These are phyloP conservation scores for Vicia faba DNA, from an alignment of 306 rosid species.

Conservation along the genomic window DNA sequence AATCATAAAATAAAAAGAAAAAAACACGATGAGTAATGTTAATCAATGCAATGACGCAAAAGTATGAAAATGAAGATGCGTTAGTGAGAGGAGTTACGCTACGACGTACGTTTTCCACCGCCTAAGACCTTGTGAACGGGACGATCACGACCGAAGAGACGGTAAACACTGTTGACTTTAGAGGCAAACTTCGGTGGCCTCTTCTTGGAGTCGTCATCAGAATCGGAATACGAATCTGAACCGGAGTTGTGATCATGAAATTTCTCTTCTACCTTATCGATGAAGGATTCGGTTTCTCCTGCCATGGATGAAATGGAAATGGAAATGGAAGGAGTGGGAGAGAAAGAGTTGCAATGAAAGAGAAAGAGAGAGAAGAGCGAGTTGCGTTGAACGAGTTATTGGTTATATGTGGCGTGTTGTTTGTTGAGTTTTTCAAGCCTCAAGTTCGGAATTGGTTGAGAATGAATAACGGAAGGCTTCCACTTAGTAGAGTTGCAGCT, in stretches of 20 bases:
- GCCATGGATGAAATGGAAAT: not conserved
- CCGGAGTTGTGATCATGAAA: conserved; percentile 42
- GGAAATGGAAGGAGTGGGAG: conserved; percentile 7
- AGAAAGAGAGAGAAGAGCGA: conserved; percentile 23
- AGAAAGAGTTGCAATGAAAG: not conserved
- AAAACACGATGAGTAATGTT: not conserved
- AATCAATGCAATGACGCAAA: too few species aligned
- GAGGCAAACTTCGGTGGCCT: conserved; percentile 9
- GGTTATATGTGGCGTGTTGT: conserved; percentile 23
- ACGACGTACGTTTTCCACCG: conserved; percentile 65
- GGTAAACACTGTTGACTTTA: conserved; percentile 45
- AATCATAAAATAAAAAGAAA: conserved; percentile 16
- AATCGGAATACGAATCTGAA: conserved; percentile 44
- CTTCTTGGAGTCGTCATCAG: conserved; percentile 41
- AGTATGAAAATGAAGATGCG: too few species aligned
- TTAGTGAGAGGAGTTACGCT: too few species aligned
- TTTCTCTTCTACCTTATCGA: conserved; percentile 52
- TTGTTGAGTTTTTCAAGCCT: conserved; percentile 19
- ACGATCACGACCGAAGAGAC: conserved; percentile 81
- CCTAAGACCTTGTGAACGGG: conserved; percentile 82
- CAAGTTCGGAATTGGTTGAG: conserved; percentile 26
- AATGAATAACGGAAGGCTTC: conserved; percentile 41
- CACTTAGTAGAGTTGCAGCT: conserved; percentile 7
- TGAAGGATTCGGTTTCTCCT: conserved; percentile 43
- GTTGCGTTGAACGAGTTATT: conserved; percentile 37